Evolutionary conservation across 345 rosid species (phyloP), one percentile per base, ranked within the genome.

Genomic region (Cardiospermum halicacabum): DNA sequence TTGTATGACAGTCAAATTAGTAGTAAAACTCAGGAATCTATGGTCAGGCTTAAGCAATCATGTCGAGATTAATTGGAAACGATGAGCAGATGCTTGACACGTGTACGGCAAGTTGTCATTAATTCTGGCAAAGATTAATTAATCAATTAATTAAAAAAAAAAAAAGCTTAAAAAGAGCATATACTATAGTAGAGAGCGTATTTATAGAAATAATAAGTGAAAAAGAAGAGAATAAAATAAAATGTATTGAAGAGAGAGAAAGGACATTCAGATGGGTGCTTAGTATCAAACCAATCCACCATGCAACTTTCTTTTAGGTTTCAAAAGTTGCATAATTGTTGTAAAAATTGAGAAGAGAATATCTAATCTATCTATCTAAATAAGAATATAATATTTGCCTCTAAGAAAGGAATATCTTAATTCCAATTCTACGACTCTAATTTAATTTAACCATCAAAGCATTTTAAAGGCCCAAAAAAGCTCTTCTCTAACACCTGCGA

Each of bases 351-450:
- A 77, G 84, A 50, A 66, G 71, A 50, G 84, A 82, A 87, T 82
- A 79, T 84, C 68, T 80, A 60, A 74, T 82, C 77, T 76, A 59
- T 62, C 30, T 43, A 55, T 5, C n/a, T 18, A 16, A 43, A 43
- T 43, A 1, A 75, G 83, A 82, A 83, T 78, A 81, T 60, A 81
- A 85, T 83, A 72, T 79, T 74, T 77, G 63, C 60, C 49, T 53
- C 69, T 56, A 85, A 83, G 94, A 55, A 85, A 85, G 72, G 95
- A 88, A 88, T 85, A 85, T 85, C 89, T 85, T 69, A 81, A 77
- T 82, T 85, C 87, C 78, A 85, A 83, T 81, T 81, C 87, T 82
- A 82, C 87, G 91, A 81, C 89, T 82, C 87, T 76, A 77, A 81
- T 78, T 85, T 75, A 85, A 84, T 80, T 82, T 84, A 82, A 68